phyloP scores from a whole-genome alignment of 2,329 filamentous ascomycete genomes.

The Leptographium wingfieldii region DNA sequence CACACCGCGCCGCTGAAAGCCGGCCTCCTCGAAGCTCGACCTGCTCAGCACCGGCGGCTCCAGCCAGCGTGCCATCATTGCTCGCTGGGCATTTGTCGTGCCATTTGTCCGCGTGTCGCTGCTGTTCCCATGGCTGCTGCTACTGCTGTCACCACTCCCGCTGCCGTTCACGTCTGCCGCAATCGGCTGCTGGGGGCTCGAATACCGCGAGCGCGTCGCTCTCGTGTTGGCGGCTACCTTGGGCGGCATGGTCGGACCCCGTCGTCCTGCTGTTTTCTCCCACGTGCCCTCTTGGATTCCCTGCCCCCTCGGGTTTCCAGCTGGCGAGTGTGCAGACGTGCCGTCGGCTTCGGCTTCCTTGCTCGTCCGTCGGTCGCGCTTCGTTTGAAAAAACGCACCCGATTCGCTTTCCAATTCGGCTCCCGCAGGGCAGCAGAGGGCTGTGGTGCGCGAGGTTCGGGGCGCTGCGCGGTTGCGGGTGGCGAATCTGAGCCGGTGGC shows the following conservation, averaged over 20 bases:
- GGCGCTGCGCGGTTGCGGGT: background rate
- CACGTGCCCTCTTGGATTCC: background rate
- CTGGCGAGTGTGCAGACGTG: background rate
- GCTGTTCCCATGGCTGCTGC: background rate
- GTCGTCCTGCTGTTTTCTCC: background rate
- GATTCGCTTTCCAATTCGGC: background rate
- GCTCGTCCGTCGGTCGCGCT: background rate
- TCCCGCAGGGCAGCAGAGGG: background rate
- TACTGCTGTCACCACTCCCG: background rate
- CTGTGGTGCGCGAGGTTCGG: background rate
- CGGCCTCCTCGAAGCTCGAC: slow-evolving; percentile 67
- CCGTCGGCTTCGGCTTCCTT: background rate
- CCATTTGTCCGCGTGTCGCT: background rate
- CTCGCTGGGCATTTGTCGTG: slow-evolving; percentile 26
- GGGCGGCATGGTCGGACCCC: background rate
- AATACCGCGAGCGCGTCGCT: slow-evolving; percentile 42
- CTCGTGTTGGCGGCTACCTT: slow-evolving; percentile 23
- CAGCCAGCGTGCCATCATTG: slow-evolving; percentile 44
- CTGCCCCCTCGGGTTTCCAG: background rate
- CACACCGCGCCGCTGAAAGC: slow-evolving; percentile 61
- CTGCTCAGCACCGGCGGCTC: slow-evolving; percentile 46
- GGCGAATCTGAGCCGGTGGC: background rate
- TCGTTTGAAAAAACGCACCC: background rate
- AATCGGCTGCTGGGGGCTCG: slow-evolving; percentile 31
- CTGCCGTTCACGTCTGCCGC: slow-evolving; percentile 13